Evolutionary conservation across 2,329 filamentous ascomycete genomes (phyloP), one percentile per base, ranked within the genome.

Genomic region (Arthrobotrys sinensis): DNA sequence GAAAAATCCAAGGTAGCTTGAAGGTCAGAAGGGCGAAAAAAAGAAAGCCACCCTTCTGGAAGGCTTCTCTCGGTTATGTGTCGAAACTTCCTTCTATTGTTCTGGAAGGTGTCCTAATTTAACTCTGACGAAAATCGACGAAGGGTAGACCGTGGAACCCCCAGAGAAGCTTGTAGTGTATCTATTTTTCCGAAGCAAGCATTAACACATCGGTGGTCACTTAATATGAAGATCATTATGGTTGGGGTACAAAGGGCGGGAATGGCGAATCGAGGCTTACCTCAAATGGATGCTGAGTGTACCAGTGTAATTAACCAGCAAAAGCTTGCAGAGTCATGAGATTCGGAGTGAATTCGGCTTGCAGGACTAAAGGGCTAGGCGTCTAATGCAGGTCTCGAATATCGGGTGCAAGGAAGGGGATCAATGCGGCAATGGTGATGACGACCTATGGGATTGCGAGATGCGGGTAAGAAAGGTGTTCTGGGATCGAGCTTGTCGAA

Each of bases 161-260:
- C 66, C 48, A 70, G 36, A 70, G 62, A 77, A 66, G 65, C 50
- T 77, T 71, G 55, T 43, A 32, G 55, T 28, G 36, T 57, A 70
- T 66, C 73, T 77, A 66, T 77, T 77, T 77, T 77, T 67, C 73
- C 66, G 66, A 77, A 63, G 73, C 66, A 45, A 67, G 67, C 73
- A 71, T 77, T 55, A 67, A 60, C 40, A 52, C 52, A 70, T 45
- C 40, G 66, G 43, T 53, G 45, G 19, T 21, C 38, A 76, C 34
- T 38, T 64, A 76, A 76, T 64, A 69, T 69, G 64, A 76, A 69
- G 65, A 76, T 69, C 65, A 64, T 64, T 62, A 50, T 63, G 48
- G 34, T 52, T 55, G 40, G 52, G 52, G 50, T 63, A 38, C 32
- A 57, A 57, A 57, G 36, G 55, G 36, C 55, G 55, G 55, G 55